phyloP scores from a whole-genome alignment of 352 stramenopile genomes.

The Phytophthora idaei region DNA sequence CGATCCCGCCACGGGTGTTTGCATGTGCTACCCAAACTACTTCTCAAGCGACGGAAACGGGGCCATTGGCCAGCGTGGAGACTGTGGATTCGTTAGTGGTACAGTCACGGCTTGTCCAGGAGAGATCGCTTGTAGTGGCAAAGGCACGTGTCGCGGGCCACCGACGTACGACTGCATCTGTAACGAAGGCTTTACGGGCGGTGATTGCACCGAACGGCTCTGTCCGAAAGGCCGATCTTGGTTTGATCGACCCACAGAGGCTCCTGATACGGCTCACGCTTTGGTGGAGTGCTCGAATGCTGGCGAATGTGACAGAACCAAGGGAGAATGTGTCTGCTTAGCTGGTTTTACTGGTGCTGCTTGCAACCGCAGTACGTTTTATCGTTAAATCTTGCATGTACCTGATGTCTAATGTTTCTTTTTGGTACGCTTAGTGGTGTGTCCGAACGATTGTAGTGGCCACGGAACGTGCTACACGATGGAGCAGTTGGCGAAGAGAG shows the following conservation, averaged over 20 bases:
- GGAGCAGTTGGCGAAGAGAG: conserved; percentile 62
- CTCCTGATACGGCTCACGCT: conserved; percentile 54
- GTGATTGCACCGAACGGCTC: conserved; percentile 70
- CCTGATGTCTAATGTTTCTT: conserved; percentile 1
- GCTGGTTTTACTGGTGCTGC: conserved; percentile 68
- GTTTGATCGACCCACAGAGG: conserved; percentile 60
- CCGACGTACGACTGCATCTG: conserved; percentile 84
- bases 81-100: conserved; percentile 88
- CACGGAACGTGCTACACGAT: conserved; percentile 88
- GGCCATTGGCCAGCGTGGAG: conserved; percentile 83
- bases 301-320: conserved; percentile 68
- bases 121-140: conserved; percentile 75
- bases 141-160: conserved; percentile 71
- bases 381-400: background rate
- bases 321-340: conserved; percentile 72
- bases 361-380: conserved; percentile 65
- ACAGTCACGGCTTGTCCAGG: conserved; percentile 71
- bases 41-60: conserved; percentile 85
- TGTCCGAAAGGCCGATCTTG: conserved; percentile 75
- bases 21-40: conserved; percentile 85
- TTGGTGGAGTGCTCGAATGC: conserved; percentile 77
- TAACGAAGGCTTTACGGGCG: conserved; percentile 75
- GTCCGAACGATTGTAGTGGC: conserved; percentile 75
- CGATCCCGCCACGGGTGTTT: conserved; percentile 75
- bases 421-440: conserved; percentile 42